Evolutionary conservation across 495 filamentous ascomycete species (phyloP).

Genomic region (Jackrogersella multiformis): DNA sequence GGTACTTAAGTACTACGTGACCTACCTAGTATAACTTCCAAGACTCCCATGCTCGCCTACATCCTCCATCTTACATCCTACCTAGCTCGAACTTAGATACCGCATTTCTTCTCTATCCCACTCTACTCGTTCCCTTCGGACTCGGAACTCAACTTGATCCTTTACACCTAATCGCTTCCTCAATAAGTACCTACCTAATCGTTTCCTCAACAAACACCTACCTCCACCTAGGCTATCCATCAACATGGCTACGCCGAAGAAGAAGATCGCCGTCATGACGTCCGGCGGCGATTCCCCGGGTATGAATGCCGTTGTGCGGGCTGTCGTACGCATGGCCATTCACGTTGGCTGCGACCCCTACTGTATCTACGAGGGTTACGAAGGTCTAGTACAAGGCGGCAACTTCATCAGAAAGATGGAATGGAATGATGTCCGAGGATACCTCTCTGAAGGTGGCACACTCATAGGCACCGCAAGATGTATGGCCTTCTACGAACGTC

Average conservation of each 20-base stretch:
- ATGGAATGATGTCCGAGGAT: conserved; percentile 97
- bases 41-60: conserved; percentile 10
- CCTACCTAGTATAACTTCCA: no score
- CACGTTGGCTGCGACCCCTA: conserved; percentile 87
- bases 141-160: background rate
- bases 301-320: conserved; percentile 95
- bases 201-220: background rate
- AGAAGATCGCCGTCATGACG: conserved; percentile 94
- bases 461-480: conserved; percentile 96
- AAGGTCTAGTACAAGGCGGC: conserved; percentile 90
- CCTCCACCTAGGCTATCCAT: no score
- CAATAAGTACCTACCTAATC: background rate
- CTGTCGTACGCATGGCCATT: conserved; percentile 92
- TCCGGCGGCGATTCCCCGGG: conserved; percentile 97
- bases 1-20: no score
- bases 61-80: background rate
- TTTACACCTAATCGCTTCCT: background rate
- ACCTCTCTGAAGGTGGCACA: conserved; percentile 92
- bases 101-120: background rate
- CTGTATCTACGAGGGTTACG: conserved; percentile 94
- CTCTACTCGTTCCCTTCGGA: background rate
- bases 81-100: background rate
- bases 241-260: conserved; percentile 61
- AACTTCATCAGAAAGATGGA: conserved; percentile 84
- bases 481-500: conserved; percentile 85